These are phyloP conservation scores for Chalciporus sphaerocephalus DNA, from an alignment of 768 basidiomycete species.

Conservation along the genomic window DNA sequence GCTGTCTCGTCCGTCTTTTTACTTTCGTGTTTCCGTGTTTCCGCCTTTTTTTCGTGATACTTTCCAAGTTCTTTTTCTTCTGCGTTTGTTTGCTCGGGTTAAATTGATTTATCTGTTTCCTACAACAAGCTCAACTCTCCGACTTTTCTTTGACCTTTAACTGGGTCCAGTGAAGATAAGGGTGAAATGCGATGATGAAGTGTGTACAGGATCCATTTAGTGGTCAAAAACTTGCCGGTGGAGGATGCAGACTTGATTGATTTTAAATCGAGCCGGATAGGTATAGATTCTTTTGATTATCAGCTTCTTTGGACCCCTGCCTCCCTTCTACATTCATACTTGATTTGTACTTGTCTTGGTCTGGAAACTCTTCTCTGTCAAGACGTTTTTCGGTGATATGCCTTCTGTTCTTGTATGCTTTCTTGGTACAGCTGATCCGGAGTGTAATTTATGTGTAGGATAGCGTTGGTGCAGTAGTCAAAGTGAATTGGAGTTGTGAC, in stretches of 20 bases:
- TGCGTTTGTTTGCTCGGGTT: slow-evolving; percentile 8
- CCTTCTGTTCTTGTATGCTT: slow-evolving; percentile 4
- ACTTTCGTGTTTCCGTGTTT: slow-evolving; percentile 9
- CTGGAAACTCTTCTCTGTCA: background rate
- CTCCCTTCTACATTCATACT: background rate
- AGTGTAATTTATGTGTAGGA: slow-evolving; percentile 6
- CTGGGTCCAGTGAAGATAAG: slow-evolving; percentile 15
- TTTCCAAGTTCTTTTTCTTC: slow-evolving; percentile 1
- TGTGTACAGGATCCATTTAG: slow-evolving; percentile 25
- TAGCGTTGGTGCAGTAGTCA: background rate
- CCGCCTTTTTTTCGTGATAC: slow-evolving; percentile 8
- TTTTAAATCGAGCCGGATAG: slow-evolving; percentile 11
- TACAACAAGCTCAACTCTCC: slow-evolving; percentile 18
- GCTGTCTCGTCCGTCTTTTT: slow-evolving; percentile 3
- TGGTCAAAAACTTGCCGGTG: slow-evolving; percentile 28
- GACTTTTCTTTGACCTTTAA: slow-evolving; percentile 32
- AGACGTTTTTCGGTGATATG: slow-evolving; percentile 1
- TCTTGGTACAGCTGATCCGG: slow-evolving; percentile 1
- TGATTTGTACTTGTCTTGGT: background rate
- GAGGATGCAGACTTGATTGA: slow-evolving; percentile 18
- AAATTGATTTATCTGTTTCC: slow-evolving; percentile 27
- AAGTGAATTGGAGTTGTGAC: slow-evolving; percentile 1
- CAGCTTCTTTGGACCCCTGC: background rate
- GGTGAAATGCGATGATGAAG: slow-evolving; percentile 14
- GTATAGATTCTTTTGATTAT: background rate